These are phyloP conservation scores for Parathielavia hyrcaniae DNA, from an alignment of 495 filamentous ascomycete species.

Conservation along the genomic window DNA sequence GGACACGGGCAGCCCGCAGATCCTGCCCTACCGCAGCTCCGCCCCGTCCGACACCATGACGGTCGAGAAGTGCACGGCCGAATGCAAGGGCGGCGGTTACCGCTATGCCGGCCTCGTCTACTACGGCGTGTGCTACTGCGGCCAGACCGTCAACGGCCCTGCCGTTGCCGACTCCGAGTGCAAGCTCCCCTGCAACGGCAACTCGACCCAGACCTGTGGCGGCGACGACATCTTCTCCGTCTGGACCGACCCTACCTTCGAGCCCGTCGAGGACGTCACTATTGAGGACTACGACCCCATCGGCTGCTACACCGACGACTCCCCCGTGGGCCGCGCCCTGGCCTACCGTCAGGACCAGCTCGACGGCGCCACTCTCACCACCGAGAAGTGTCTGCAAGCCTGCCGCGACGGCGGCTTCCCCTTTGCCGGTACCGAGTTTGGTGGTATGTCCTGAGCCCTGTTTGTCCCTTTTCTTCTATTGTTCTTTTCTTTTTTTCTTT, in stretches of 20 bases:
- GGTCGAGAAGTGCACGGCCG: slow-evolving; percentile 45
- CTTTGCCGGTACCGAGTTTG: slow-evolving; percentile 49
- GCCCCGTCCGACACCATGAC: slow-evolving; percentile 41
- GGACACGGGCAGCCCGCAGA: slow-evolving; percentile 32
- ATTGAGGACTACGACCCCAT: slow-evolving; percentile 43
- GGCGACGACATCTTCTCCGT: slow-evolving; percentile 43
- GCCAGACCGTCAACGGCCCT: slow-evolving; percentile 38
- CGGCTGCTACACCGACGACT: slow-evolving; percentile 55
- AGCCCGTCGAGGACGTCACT: slow-evolving; percentile 33
- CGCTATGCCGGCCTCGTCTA: slow-evolving; percentile 52
- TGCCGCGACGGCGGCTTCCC: slow-evolving; percentile 45
- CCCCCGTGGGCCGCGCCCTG: slow-evolving; percentile 42
- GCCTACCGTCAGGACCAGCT: slow-evolving; percentile 42
- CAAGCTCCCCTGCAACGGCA: slow-evolving; percentile 43
- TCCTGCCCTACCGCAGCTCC: slow-evolving; percentile 39
- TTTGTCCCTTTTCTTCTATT: too few species aligned
- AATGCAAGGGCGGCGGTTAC: slow-evolving; percentile 52
- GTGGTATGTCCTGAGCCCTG: slow-evolving; percentile 37
- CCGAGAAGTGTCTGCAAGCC: slow-evolving; percentile 41
- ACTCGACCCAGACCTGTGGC: slow-evolving; percentile 44
- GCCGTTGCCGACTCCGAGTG: slow-evolving; percentile 36
- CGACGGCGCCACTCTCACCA: slow-evolving; percentile 34
- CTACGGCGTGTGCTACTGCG: slow-evolving; percentile 51
- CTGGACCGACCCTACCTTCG: slow-evolving; percentile 50
- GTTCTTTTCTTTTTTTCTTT: too few species aligned